Evolutionary conservation across 257 asterid species (phyloP), one percentile per base, ranked within the genome.

Genomic region (Solanum clarkiae): DNA sequence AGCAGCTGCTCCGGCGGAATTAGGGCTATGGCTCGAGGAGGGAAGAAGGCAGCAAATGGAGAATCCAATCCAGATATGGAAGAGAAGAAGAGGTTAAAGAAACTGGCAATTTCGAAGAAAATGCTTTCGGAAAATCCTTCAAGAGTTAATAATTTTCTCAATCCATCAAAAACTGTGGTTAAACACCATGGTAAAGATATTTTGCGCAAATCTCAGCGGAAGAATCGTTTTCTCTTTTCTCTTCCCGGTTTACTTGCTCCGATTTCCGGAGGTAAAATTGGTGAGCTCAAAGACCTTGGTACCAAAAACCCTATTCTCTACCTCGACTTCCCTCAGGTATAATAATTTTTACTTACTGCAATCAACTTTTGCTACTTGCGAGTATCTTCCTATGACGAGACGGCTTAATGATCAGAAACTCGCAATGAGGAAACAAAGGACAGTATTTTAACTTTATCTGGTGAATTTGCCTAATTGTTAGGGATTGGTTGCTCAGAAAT

Each of bases 261-360:
- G n/a, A 69, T 94, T 81, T 91, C 97, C 10, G 97, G 98, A 13
- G 99, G 98, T 4, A 95, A 45, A 72, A 70, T 70, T 70, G 80
- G 80, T 40, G 80, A 70, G 54, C 80, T 70, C 29, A 70, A 70
- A 85, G 95, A 95, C 87, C 95, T 94, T 47, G 99, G 93, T 86
- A 93, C 98, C 59, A 94, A 94, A 89, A 94, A 95, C 86, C 99
- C 99, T 59, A 86, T 94, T 70, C 94, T 95, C 24, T 95, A 94
- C 93, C 97, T 95, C 55, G 95, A 95, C 47, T 95, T 94, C 62
- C 98, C 98, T 10, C 98, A 91, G 99, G 99, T 92, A 40, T 85
- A 65, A 15, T 71, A 42, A 12, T 69, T 8, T 32, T 55, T 72
- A 80, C 63, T 79, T 6, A 18, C 47, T 44, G 32, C 14, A 24